Base-by-base conservation (phyloP, 2,329 filamentous ascomycete genomes). In the Hypoxylon sp. region DNA sequence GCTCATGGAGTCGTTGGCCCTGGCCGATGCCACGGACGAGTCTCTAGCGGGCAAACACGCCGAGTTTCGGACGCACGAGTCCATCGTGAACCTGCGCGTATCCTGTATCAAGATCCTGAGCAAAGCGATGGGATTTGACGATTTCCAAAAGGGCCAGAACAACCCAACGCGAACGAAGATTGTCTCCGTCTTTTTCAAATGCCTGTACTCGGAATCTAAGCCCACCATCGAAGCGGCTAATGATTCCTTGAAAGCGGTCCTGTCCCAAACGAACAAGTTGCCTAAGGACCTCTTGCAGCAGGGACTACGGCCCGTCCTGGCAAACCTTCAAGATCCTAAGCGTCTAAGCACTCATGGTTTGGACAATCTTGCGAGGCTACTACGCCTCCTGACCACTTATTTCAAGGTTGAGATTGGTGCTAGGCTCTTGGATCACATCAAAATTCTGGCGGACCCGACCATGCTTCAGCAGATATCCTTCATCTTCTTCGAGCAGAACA, bases 381-480 rank as follows among this genome's bases (percentile, higher is more conserved):
- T 99, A 58, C 94, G 95, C 63, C 81, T 99, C 1, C 80, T 99
- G 15, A 99, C 94, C 0, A 98, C 95, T 58, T 99, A 99, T 74
- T 99, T 99, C 77, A 99, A 99, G 76, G 93, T 98, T 0, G 95
- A 99, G 72, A 99, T 99, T 50, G 96, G 95, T 5, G 86, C 91
- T 18, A 86, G 95, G 20, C 78, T 99, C n/a, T 81, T 99, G 8
- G 94, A 98, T 63, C 95, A 99, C 69, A 89, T 97, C 75, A 94
- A 94, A 71, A 85, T 88, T 9, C 92, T 99, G 63, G 93, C 94
- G 1, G 92, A 97, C 56, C 84, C 90, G 2, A 83, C 81, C 48
- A 83, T 87, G 11, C 79, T 98, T 65, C 93, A 98, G 72, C 91
- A 93, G 69, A 91, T 95, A 1, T 97, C 94, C 0, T 99, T 99